Evolutionary conservation across 108 stramenopile species (phyloP).

Genomic region (Halocafeteria seosinensis): DNA sequence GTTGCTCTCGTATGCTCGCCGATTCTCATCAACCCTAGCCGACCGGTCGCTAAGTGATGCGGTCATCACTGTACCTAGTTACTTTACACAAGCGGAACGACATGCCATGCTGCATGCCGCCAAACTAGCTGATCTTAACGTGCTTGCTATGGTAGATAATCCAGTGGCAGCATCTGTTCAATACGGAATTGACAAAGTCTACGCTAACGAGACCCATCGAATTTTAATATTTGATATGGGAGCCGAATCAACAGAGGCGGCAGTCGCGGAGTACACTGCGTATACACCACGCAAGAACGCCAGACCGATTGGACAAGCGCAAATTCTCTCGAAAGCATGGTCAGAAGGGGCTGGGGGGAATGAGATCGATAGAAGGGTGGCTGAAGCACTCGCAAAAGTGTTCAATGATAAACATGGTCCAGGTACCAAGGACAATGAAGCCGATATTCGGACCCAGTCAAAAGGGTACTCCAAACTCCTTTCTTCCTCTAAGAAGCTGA

Average conservation of each 20-base stretch:
- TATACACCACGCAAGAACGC: conserved; percentile 56
- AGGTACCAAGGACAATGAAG: conserved; percentile 31
- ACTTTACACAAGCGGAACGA: conserved; percentile 79
- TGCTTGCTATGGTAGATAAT: conserved; percentile 82
- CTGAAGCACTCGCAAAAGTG: conserved; percentile 70
- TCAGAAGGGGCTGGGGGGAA: conserved; percentile 70
- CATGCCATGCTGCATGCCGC: conserved; percentile 79
- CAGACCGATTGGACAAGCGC: conserved; percentile 69
- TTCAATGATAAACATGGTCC: conserved; percentile 73
- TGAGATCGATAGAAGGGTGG: conserved; percentile 62
- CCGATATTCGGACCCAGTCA: conserved; percentile 56
- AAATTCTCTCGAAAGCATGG: conserved; percentile 80
- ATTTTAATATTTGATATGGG: conserved; percentile 97
- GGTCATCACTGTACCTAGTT: conserved; percentile 85
- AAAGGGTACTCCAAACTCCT: conserved; percentile 87
- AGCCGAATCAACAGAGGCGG: conserved; percentile 64
- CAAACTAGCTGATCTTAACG: conserved; percentile 72
- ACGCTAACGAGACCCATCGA: conserved; percentile 46
- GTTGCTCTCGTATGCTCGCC: conserved; percentile 73
- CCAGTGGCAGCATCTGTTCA: conserved; percentile 91
- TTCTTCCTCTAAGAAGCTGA: conserved; percentile 80
- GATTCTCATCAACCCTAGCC: conserved; percentile 66
- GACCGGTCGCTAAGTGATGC: conserved; percentile 55
- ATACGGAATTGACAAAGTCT: conserved; percentile 78
- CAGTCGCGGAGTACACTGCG: conserved; percentile 50